These are phyloP conservation scores for Lyophyllum atratum DNA, from an alignment of 768 basidiomycete genomes.

Conservation along the genomic window DNA sequence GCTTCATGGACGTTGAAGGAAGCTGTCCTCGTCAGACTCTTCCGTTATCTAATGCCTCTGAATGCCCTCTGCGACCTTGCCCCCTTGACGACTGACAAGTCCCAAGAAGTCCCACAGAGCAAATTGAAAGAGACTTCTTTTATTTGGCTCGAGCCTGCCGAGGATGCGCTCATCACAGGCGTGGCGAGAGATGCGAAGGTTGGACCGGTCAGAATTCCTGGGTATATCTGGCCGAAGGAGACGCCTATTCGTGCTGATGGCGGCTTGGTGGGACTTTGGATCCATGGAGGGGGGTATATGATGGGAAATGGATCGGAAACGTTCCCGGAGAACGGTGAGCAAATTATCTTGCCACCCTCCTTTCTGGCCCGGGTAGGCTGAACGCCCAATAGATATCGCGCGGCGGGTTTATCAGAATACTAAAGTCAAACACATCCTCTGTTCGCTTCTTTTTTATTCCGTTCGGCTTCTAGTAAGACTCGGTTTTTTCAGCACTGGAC, in stretches of 20 bases:
- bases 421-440: background rate
- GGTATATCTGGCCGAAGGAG: conserved; percentile 25
- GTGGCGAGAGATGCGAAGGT: conserved; percentile 18
- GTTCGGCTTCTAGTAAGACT: background rate
- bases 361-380: background rate
- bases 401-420: background rate
- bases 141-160: conserved; percentile 21
- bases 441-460: background rate
- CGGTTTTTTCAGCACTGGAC: conserved; percentile 18
- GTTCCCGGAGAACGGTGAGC: conserved; percentile 4
- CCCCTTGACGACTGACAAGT: conserved; percentile 17
- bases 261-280: conserved; percentile 23
- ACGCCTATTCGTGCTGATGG: background rate
- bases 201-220: conserved; percentile 20
- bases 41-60: conserved; percentile 24
- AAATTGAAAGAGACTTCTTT: conserved; percentile 24
- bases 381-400: background rate
- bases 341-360: background rate
- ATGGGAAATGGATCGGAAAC: conserved; percentile 27
- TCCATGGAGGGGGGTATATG: conserved; percentile 29
- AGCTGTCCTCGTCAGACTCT: conserved; percentile 18
- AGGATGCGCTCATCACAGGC: conserved; percentile 11
- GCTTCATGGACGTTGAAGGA: conserved; percentile 23
- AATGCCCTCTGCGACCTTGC: conserved; percentile 14
- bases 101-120: conserved; percentile 18